Conservation (phyloP, 805 yeast species). For the Zygoascus tannicola region DNA sequence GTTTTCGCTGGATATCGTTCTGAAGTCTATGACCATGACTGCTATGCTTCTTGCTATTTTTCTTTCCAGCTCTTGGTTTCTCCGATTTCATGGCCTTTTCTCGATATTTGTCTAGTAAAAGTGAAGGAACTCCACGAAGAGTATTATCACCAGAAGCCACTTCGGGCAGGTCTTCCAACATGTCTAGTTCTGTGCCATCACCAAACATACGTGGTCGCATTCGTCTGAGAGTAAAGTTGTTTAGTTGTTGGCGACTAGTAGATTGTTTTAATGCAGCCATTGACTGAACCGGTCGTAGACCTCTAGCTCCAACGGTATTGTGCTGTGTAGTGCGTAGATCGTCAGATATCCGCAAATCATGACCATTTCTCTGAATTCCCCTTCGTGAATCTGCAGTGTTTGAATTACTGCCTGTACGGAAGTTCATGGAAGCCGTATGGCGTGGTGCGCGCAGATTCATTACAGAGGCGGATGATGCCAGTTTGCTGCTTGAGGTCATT, state of each 20-base stretch:
- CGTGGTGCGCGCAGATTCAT: not conserved
- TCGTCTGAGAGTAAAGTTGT: constrained; percentile 2
- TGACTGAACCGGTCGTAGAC: constrained; percentile 18
- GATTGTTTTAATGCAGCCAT: constrained; percentile 11
- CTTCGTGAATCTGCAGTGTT: too few relatives aligned
- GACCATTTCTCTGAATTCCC: too few relatives aligned
- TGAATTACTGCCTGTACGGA: too few relatives aligned
- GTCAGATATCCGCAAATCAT: too few relatives aligned
- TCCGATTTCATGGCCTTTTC: constrained; percentile 9
- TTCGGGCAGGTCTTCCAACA: constrained; percentile 19
- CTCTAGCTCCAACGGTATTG: not conserved
- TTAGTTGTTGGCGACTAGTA: constrained; percentile 1
- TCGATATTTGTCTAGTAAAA: constrained; percentile 10
- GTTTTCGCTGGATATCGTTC: constrained; percentile 1
- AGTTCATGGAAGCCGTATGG: not conserved
- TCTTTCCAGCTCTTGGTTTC: constrained; percentile 2
- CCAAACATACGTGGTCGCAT: constrained; percentile 11
- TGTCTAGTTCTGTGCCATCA: constrained; percentile 24
- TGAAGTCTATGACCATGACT: not conserved
- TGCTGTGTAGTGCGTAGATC: not conserved
- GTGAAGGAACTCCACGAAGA: constrained; percentile 1
- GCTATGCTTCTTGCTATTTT: not conserved
- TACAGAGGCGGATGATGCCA: not conserved
- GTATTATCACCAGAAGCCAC: constrained; percentile 1
- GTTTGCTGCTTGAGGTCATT: too few relatives aligned